These are phyloP conservation scores for Phytopythium litorale DNA, from an alignment of 352 stramenopile genomes.

Conservation along the genomic window DNA sequence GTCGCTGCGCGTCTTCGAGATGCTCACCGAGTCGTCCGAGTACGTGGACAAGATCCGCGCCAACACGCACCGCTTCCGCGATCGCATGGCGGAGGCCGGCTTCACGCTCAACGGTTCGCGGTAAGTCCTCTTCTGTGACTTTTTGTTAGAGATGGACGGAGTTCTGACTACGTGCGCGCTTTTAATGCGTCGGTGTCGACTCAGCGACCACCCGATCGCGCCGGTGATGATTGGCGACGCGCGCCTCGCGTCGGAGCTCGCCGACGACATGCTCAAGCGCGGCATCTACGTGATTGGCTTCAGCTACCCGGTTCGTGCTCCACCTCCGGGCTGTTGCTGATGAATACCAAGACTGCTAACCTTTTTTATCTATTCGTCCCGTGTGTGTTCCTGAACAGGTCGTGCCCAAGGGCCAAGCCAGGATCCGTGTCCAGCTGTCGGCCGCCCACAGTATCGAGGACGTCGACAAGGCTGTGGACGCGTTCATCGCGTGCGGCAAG, in stretches of 20 bases:
- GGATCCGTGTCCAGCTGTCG: slow-evolving; percentile 91
- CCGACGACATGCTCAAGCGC: slow-evolving; percentile 90
- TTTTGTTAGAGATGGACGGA: neutral
- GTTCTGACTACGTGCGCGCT: slow-evolving; percentile 6
- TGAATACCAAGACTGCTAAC: neutral
- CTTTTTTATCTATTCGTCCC: neutral
- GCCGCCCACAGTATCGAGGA: slow-evolving; percentile 91
- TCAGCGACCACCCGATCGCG: slow-evolving; percentile 86
- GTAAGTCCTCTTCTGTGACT: slow-evolving; percentile 16
- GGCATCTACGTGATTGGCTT: slow-evolving; percentile 96
- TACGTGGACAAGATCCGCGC: slow-evolving; percentile 85
- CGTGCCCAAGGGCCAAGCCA: slow-evolving; percentile 89
- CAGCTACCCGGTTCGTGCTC: slow-evolving; percentile 82
- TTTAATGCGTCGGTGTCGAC: neutral
- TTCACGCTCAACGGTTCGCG: slow-evolving; percentile 87
- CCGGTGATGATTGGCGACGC: slow-evolving; percentile 92
- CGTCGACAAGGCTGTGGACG: slow-evolving; percentile 88
- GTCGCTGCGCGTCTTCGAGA: slow-evolving; percentile 92
- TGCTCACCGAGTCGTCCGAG: slow-evolving; percentile 84
- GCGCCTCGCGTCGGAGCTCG: slow-evolving; percentile 83
- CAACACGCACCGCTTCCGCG: slow-evolving; percentile 91
- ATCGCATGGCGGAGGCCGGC: slow-evolving; percentile 87
- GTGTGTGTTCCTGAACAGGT: slow-evolving; percentile 33
- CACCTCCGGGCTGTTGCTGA: neutral
- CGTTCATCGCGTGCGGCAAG: slow-evolving; percentile 91